Evolutionary conservation across 2,329 filamentous ascomycete species (phyloP).

Genomic region (Ophiostoma sp.): DNA sequence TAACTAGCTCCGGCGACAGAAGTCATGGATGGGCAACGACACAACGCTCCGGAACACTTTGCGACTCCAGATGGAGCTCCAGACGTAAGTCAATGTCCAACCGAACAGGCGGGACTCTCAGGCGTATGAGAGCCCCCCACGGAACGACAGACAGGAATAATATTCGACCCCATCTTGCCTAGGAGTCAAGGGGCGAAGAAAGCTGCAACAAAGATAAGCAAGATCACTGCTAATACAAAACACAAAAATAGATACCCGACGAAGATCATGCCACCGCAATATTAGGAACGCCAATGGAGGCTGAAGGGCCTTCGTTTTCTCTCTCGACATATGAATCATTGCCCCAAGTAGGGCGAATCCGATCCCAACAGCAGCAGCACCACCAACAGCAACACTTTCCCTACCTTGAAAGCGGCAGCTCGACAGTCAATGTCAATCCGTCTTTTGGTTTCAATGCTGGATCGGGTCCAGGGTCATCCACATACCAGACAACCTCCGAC

Average conservation of each 20-base stretch:
- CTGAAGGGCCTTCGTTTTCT: not conserved
- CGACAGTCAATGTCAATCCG: not conserved
- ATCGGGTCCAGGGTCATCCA: not conserved
- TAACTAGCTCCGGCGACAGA: slow-evolving; percentile 7
- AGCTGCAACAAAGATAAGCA: not conserved
- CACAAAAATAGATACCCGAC: not conserved
- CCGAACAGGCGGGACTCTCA: too few relatives aligned
- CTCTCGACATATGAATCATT: not conserved
- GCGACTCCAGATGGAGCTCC: slow-evolving; percentile 2
- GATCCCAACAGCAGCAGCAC: not conserved
- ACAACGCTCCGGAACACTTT: slow-evolving; percentile 19
- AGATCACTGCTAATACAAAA: not conserved
- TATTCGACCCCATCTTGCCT: too few relatives aligned
- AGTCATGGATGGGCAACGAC: slow-evolving; percentile 19
- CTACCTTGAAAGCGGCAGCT: slow-evolving; percentile 7
- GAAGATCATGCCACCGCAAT: slow-evolving; percentile 9
- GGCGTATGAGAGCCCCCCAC: too few relatives aligned
- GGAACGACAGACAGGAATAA: too few relatives aligned
- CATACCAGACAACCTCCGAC: not conserved
- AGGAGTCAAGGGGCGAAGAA: too few relatives aligned
- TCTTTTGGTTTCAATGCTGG: not conserved
- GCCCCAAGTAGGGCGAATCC: not conserved
- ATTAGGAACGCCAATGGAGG: not conserved
- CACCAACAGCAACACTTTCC: not conserved
- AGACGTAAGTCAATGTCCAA: not conserved